A percentile compares a stretch with the other conserved stretches of the same genome.
phyloP scores from a whole-genome alignment of 108 stramenopile species.

The Asterionellopsis glacialis region DNA sequence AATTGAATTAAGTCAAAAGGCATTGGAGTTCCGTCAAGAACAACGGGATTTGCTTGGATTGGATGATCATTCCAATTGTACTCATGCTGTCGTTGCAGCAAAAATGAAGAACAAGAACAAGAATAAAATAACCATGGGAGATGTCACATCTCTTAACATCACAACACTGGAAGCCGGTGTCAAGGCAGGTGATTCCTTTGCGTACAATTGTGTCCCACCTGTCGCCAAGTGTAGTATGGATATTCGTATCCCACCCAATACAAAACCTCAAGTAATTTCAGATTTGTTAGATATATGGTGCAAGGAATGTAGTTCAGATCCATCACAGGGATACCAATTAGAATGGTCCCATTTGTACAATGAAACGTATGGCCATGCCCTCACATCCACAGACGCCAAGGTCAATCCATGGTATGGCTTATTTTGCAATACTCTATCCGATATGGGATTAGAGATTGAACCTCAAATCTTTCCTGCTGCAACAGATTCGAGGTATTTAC shows the following conservation, averaged over 20 bases:
- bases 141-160: constrained; percentile 94
- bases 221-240: constrained; percentile 88
- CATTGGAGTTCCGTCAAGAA: constrained; percentile 79
- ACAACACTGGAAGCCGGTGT: constrained; percentile 92
- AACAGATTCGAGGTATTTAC: constrained; percentile 91
- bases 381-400: constrained; percentile 63
- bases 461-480: constrained; percentile 97
- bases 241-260: constrained; percentile 90
- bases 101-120: constrained; percentile 32
- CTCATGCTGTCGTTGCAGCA: constrained; percentile 67
- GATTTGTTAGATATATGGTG: constrained; percentile 89
- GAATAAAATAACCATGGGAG: constrained; percentile 76
- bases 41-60: constrained; percentile 71
- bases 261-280: constrained; percentile 75
- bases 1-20: constrained; percentile 76
- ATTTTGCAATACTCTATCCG: constrained; percentile 53
- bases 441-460: constrained; percentile 56
- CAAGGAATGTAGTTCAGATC: constrained; percentile 60
- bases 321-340: constrained; percentile 41
- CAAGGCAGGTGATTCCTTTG: constrained; percentile 65
- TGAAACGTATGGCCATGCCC: constrained; percentile 19
- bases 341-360: constrained; percentile 68
- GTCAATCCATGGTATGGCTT: constrained; percentile 91
- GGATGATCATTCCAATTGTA: constrained; percentile 56
- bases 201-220: constrained; percentile 89